Percentiles rank a stretch among this genome's conserved stretches.
Conservation (phyloP, 345 rosid genomes). For the Eucalyptus erythrocorys region DNA sequence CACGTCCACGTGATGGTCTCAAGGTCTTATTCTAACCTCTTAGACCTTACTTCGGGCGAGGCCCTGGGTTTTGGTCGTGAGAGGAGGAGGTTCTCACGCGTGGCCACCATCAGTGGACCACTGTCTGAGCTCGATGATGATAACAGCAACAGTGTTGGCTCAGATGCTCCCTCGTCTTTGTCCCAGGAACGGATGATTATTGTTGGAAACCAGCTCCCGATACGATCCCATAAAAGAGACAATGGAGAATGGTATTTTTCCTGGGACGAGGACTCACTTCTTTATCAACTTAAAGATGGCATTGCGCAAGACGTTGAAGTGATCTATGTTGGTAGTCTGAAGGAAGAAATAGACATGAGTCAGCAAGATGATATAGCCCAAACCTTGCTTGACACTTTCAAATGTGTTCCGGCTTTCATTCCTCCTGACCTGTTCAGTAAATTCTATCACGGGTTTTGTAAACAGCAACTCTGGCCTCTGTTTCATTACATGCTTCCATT, state of each 20-base stretch:
- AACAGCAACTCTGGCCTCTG: slow-evolving; percentile 88
- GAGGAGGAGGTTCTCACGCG: slow-evolving; percentile 74
- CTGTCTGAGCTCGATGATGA: slow-evolving; percentile 83
- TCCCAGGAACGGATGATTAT: slow-evolving; percentile 75
- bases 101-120: slow-evolving; percentile 82
- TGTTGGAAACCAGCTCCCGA: slow-evolving; percentile 92
- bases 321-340: slow-evolving; percentile 78
- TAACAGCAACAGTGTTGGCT: slow-evolving; percentile 50
- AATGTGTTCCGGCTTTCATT: slow-evolving; percentile 90
- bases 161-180: slow-evolving; percentile 80
- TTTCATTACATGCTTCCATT: slow-evolving; percentile 96
- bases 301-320: slow-evolving; percentile 84
- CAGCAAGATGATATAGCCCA: slow-evolving; percentile 89
- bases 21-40: slow-evolving; percentile 87
- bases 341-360: slow-evolving; percentile 43
- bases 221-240: slow-evolving; percentile 45
- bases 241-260: slow-evolving; percentile 45
- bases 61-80: slow-evolving; percentile 46
- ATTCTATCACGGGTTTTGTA: slow-evolving; percentile 92
- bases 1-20: slow-evolving; percentile 41
- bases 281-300: slow-evolving; percentile 88
- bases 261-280: slow-evolving; percentile 96
- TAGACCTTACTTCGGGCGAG: slow-evolving; percentile 78
- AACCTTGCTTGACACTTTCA: slow-evolving; percentile 71
- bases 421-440: slow-evolving; percentile 64